phyloP scores from a whole-genome alignment of 306 rosid species.

The Fragaria nilgerrensis region DNA sequence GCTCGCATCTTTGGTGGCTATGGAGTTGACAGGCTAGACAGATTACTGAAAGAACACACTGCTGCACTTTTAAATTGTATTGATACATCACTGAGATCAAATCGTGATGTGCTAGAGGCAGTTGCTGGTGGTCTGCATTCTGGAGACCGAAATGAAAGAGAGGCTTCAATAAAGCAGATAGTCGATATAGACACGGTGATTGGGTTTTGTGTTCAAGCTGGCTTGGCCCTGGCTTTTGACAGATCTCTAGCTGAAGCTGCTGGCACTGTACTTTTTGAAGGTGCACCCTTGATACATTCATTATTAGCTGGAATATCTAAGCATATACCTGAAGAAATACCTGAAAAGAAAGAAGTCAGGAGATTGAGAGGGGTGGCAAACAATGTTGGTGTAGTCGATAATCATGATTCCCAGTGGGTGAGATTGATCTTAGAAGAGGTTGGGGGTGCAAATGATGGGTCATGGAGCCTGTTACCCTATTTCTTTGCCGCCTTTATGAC shows the following conservation, averaged over 20 bases:
- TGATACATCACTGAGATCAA: constrained; percentile 84
- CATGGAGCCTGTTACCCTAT: constrained; percentile 95
- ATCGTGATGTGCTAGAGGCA: constrained; percentile 81
- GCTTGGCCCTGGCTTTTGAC: constrained; percentile 86
- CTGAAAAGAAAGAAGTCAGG: constrained; percentile 77
- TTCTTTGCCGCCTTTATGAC: constrained; percentile 94
- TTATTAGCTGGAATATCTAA: constrained; percentile 70
- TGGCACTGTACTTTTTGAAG: constrained; percentile 81
- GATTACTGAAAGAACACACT: constrained; percentile 94
- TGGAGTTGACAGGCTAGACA: constrained; percentile 92
- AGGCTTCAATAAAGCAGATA: constrained; percentile 79
- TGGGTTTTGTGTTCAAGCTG: constrained; percentile 92
- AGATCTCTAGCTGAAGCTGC: constrained; percentile 82
- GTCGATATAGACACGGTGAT: constrained; percentile 84
- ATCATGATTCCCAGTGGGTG: constrained; percentile 91
- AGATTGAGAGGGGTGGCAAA: constrained; percentile 84
- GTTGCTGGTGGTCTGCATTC: constrained; percentile 83
- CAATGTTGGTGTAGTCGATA: constrained; percentile 60
- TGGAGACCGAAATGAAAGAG: constrained; percentile 87
- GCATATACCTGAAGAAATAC: constrained; percentile 78
- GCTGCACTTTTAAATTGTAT: constrained; percentile 98
- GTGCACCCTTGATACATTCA: constrained; percentile 86
- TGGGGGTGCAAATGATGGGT: constrained; percentile 93
- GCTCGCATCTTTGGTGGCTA: constrained; percentile 90
- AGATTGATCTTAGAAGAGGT: constrained; percentile 88